These are phyloP conservation scores for Corynascus novoguineensis DNA, from an alignment of 495 filamentous ascomycete species.

Conservation along the genomic window DNA sequence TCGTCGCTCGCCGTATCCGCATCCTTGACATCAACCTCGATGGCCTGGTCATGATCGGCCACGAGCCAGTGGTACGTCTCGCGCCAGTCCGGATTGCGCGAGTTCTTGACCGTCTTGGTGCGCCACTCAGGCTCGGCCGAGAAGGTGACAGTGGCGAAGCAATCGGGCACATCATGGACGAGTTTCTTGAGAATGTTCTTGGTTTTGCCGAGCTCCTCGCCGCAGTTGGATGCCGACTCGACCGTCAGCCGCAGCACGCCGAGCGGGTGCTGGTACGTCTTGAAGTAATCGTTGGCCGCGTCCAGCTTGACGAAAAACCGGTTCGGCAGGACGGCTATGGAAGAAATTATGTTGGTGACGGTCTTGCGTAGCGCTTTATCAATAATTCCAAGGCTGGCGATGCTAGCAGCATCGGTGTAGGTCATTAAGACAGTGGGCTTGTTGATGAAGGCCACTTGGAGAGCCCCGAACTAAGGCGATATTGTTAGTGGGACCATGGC, in stretches of 20 bases:
- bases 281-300: conserved; percentile 38
- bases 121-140: conserved; percentile 36
- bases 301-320: conserved; percentile 41
- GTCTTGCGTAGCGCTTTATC: conserved; percentile 33
- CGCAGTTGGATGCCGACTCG: conserved; percentile 32
- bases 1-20: conserved; percentile 31
- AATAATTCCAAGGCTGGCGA: conserved; percentile 35
- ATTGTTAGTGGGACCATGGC: neutral
- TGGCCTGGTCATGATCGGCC: conserved; percentile 33
- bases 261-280: conserved; percentile 36
- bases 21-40: conserved; percentile 36
- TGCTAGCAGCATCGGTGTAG: conserved; percentile 38
- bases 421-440: conserved; percentile 34
- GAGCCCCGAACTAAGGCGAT: conserved; percentile 37
- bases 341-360: conserved; percentile 34
- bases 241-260: conserved; percentile 39
- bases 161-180: conserved; percentile 36
- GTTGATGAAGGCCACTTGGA: conserved; percentile 43
- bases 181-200: conserved; percentile 31
- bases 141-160: conserved; percentile 35
- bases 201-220: conserved; percentile 18
- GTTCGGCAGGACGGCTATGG: conserved; percentile 40
- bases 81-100: conserved; percentile 37
- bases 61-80: conserved; percentile 40
- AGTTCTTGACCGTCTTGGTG: conserved; percentile 33